Base-by-base conservation (phyloP, 345 rosid species). In the Moringa oleifera region DNA sequence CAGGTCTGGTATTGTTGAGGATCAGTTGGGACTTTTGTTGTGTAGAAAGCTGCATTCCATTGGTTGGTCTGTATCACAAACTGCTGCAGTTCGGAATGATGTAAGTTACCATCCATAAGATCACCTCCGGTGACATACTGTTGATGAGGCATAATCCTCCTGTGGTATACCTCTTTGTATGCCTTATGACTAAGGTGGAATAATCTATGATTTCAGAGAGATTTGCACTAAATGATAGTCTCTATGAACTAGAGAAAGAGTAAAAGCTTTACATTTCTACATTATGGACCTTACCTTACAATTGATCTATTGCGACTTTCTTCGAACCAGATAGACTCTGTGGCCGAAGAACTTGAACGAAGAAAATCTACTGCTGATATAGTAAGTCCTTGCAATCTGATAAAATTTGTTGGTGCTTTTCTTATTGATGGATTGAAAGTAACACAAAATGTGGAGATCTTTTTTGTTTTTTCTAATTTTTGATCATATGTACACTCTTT, bases 1-100 rank as follows among this genome's bases (percentile, higher is more conserved):
- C 97, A 94, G 99, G 83, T 94, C 78, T 60, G 95, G 99, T 86
- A 85, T 83, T 72, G 89, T 83, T 85, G 94, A 85, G 76, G 99
- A 94, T 82, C 86, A 83, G 7, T 67, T 90, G 84, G 93, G 92
- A 72, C 82, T 74, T 68, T 75, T 75, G 22, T 60, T 94, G 65
- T 79, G 92, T 77, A 80, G 72, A 82, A 90, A 90, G 80, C 74
- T 94, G 56, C 87, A 75, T 77, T 80, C 88, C 23, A 70, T 84
- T 50, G 93, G 97, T 69, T 94, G 97, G 97, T 75, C 80, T 4
- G 89, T 85, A 62, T 68, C 89, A 50, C 86, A 84, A 69, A 68
- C 73, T 21, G 56, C 78, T 71, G 79, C 85, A 57, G 80, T 88
- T 25, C 82, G 83, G 47, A 94, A 86, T 78, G 92, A 88, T 69